A percentile compares a stretch with the other conserved stretches of the same genome.
phyloP scores from a whole-genome alignment of 495 filamentous ascomycete species.

The Penicillium arizonense region DNA sequence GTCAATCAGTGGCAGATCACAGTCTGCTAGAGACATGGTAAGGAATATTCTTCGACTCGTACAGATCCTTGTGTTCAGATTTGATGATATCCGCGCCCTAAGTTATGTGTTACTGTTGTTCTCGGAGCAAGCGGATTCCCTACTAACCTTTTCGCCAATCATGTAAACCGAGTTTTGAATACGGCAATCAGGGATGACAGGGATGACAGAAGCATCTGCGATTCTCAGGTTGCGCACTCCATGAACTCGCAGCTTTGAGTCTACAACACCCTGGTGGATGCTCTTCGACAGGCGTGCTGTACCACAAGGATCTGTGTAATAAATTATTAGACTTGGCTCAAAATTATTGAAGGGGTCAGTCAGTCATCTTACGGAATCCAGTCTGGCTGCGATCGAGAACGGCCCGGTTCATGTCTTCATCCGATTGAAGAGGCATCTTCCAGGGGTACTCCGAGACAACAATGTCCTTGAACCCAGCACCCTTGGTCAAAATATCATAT shows the following conservation, averaged over 20 bases:
- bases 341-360: not conserved
- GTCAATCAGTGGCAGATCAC: not conserved
- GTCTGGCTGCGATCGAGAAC: slow-evolving; percentile 59
- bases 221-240: slow-evolving; percentile 53
- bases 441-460: slow-evolving; percentile 55
- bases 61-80: slow-evolving; percentile 28
- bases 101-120: not conserved
- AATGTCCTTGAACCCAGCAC: slow-evolving; percentile 58
- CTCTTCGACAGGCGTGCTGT: slow-evolving; percentile 51
- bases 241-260: slow-evolving; percentile 51
- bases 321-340: not conserved
- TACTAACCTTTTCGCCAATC: slow-evolving; percentile 53
- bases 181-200: slow-evolving; percentile 40
- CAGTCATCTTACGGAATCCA: slow-evolving; percentile 53
- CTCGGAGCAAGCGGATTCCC: not conserved
- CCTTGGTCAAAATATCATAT: slow-evolving; percentile 54
- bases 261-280: slow-evolving; percentile 54
- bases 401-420: slow-evolving; percentile 54
- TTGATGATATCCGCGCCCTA: slow-evolving; percentile 37
- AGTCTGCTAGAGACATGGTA: slow-evolving; percentile 12
- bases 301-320: slow-evolving; percentile 47
- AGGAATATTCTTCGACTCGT: slow-evolving; percentile 20
- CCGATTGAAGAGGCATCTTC: slow-evolving; percentile 55
- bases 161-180: slow-evolving; percentile 54
- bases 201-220: slow-evolving; percentile 41